phyloP scores from a whole-genome alignment of 2,329 filamentous ascomycete species.

The Alternaria arbusti region DNA sequence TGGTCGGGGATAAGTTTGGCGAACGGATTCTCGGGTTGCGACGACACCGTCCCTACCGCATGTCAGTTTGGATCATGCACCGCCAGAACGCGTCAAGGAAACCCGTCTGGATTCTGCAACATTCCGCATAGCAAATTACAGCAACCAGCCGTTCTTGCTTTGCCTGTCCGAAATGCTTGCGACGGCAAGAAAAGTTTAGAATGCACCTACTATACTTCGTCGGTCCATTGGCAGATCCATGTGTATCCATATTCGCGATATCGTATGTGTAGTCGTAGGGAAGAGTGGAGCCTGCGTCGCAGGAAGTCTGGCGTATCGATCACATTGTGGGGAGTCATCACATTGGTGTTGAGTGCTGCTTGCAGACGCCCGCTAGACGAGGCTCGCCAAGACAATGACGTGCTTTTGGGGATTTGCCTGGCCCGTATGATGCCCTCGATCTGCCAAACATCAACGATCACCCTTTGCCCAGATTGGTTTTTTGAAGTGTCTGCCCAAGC shows the following conservation, averaged over 20 bases:
- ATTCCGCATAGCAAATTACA: neutral
- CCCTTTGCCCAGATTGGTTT: neutral
- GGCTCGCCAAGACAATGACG: conserved; percentile 36
- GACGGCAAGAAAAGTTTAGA: neutral
- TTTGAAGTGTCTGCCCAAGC: neutral
- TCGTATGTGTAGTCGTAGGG: conserved; percentile 11
- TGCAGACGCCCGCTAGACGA: conserved; percentile 31
- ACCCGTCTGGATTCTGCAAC: neutral
- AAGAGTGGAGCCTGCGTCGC: conserved; percentile 17
- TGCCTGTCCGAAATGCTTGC: conserved; percentile 3
- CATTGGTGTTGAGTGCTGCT: conserved; percentile 25
- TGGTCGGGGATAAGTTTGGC: conserved; percentile 86
- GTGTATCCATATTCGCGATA: conserved; percentile 23
- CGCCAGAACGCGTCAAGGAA: neutral
- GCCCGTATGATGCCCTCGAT: neutral
- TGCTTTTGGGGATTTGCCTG: conserved; percentile 21
- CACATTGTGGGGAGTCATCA: conserved; percentile 38
- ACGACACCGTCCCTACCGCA: conserved; percentile 41
- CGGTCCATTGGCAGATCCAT: conserved; percentile 28
- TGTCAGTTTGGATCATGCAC: conserved; percentile 22
- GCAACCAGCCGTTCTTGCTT: neutral
- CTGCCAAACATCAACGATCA: neutral
- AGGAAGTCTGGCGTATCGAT: conserved; percentile 15
- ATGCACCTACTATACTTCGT: conserved; percentile 21
- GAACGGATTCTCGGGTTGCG: conserved; percentile 92